A percentile compares a stretch with the other conserved stretches of the same genome.
Conservation (phyloP, 2,329 filamentous ascomycete species). For the Penicillium sp. region DNA sequence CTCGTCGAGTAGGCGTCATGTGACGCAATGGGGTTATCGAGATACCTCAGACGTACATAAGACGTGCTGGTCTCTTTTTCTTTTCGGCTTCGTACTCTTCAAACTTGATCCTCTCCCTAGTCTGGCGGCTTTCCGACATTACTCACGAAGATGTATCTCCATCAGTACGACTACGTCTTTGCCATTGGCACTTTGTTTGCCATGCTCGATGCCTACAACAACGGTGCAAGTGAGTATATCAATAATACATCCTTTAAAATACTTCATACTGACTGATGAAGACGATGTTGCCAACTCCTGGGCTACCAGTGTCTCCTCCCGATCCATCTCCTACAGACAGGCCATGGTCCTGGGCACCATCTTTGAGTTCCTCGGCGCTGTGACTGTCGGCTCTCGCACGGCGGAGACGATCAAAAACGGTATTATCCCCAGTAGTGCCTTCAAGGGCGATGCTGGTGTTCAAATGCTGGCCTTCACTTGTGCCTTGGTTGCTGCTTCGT, state of each 20-base stretch:
- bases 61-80: neutral
- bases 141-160: slow-evolving; percentile 50
- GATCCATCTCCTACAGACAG: slow-evolving; percentile 49
- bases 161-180: slow-evolving; percentile 66
- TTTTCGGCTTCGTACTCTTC: neutral
- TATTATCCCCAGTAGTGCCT: slow-evolving; percentile 59
- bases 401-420: slow-evolving; percentile 76
- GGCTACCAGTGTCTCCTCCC: slow-evolving; percentile 76
- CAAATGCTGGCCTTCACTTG: slow-evolving; percentile 56
- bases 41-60: slow-evolving; percentile 1
- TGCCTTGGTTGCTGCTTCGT: slow-evolving; percentile 32
- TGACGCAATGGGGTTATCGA: neutral
- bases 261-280: slow-evolving; percentile 3
- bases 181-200: slow-evolving; percentile 71
- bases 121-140: neutral
- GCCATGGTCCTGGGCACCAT: slow-evolving; percentile 51
- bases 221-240: slow-evolving; percentile 64
- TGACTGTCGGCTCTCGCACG: slow-evolving; percentile 63
- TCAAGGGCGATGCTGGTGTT: slow-evolving; percentile 57
- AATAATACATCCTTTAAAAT: no score
- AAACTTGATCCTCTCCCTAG: neutral
- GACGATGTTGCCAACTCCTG: slow-evolving; percentile 80
- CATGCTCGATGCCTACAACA: slow-evolving; percentile 72
- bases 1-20: neutral
- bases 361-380: slow-evolving; percentile 64